A percentile compares a stretch with the other conserved stretches of the same genome.
Evolutionary conservation across 169 alveolate species (phyloP).

Genomic region (Pseudocohnilembus persalinus): DNA sequence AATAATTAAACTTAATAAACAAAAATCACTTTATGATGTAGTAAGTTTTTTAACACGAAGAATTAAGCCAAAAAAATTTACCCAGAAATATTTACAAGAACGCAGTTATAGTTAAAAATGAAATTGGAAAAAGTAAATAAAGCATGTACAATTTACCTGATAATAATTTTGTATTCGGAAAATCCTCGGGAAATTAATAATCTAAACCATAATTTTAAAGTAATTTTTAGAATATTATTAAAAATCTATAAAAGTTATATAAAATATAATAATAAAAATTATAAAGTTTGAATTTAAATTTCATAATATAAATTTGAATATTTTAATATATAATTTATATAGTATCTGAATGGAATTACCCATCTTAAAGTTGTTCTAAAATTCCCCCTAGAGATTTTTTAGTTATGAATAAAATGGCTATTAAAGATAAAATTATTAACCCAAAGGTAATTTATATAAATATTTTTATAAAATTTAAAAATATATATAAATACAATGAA

Average conservation of each 20-base stretch:
- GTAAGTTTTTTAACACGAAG: no score
- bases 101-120: conserved; percentile 5
- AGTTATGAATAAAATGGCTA: neutral
- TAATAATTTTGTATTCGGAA: conserved; percentile 6
- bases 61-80: neutral
- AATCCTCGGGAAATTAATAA: neutral
- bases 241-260: conserved; percentile 8
- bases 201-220: no score
- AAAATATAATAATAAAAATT: neutral
- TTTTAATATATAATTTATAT: neutral
- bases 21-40: neutral
- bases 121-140: conserved; percentile 20
- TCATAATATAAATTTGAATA: neutral
- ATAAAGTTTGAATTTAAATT: neutral
- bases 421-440: no score
- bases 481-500: no score
- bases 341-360: neutral
- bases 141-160: conserved; percentile 8
- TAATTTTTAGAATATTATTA: no score
- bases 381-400: neutral
- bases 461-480: no score
- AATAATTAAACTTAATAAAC: no score
- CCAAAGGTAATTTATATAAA: neutral
- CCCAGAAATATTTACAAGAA: conserved; percentile 11
- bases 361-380: neutral